Evolutionary conservation across 257 asterid genomes (phyloP).

Genomic region (Osmanthus fragrans): DNA sequence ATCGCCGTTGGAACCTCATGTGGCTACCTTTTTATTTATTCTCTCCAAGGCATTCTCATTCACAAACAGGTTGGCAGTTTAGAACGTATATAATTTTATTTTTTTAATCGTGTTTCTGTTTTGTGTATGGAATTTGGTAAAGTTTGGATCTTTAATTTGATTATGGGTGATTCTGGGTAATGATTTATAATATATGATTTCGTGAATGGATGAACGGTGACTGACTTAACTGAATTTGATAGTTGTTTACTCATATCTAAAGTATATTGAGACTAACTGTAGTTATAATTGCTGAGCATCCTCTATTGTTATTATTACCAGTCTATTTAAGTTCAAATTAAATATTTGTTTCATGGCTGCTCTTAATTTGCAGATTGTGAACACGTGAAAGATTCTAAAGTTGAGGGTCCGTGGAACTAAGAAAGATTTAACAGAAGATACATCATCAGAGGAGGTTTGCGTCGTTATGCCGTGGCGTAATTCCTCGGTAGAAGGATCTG

Average conservation of each 20-base stretch:
- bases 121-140: background rate
- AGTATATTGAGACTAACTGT: background rate
- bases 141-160: background rate
- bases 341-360: background rate
- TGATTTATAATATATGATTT: background rate
- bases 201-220: background rate
- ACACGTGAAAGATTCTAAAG: constrained; percentile 70
- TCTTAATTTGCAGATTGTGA: constrained; percentile 58
- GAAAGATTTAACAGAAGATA: constrained; percentile 56
- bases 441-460: constrained; percentile 80
- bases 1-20: constrained; percentile 85
- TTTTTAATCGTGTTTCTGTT: background rate
- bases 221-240: background rate
- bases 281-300: background rate
- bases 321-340: background rate
- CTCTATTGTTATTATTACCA: background rate
- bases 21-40: constrained; percentile 71
- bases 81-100: background rate
- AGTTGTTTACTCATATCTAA: background rate
- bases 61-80: constrained; percentile 70
- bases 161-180: too few species aligned
- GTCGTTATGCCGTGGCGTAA: constrained; percentile 74
- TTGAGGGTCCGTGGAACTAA: constrained; percentile 78
- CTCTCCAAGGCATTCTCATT: constrained; percentile 57
- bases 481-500: constrained; percentile 91